Base-by-base conservation (phyloP, 192 early-diverging fungal genomes). In the Blastocladiella britannica region DNA sequence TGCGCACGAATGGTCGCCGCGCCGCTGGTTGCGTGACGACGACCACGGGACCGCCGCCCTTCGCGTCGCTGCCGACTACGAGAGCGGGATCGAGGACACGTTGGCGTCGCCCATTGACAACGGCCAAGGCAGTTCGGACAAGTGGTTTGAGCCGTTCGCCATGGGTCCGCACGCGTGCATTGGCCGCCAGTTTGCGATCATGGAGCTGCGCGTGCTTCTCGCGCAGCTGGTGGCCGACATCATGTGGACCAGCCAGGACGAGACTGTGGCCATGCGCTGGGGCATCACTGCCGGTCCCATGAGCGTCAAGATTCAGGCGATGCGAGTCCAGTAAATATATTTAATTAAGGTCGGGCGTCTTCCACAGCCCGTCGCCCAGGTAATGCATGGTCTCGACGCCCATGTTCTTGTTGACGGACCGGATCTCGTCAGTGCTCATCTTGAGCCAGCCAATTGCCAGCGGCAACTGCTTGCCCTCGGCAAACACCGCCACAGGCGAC, bases 401-500 rank as follows among this genome's bases (percentile, higher is more conserved):
- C 59, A 82, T 84, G 56, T 82, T 84, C 73, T 94, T 96, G 71
- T 98, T 98, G 52, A 93, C 68, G 9, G 65, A 60, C 65, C 37
- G 37, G 15, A 96, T 94, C 22, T 93, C 86, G 57, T 78, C 73
- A 1, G 85, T 86, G 12, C 81, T 79, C 90, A 97, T 91, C 62
- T 84, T 91, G 24, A 80, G 78, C 25, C 80, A 61, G 15, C 94
- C 95, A 30, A 93, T 72, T 15, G 86, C 91, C 65, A 99, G 65
- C 12, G 93, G 90, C 65, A 93, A 76, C 65, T 96, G 82, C 65
- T 99, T 99, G 43, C 92, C 95, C 65, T 99, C 93, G 12, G 89
- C 91, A 64, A 84, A 83, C 26, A 99, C 81, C 0, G 87, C 85
- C 0, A 97, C 95, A 24, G 88, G 70, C 0, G 81, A 60, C 23